phyloP scores from a whole-genome alignment of 75 land plant species.

The Azolla pinnata region DNA sequence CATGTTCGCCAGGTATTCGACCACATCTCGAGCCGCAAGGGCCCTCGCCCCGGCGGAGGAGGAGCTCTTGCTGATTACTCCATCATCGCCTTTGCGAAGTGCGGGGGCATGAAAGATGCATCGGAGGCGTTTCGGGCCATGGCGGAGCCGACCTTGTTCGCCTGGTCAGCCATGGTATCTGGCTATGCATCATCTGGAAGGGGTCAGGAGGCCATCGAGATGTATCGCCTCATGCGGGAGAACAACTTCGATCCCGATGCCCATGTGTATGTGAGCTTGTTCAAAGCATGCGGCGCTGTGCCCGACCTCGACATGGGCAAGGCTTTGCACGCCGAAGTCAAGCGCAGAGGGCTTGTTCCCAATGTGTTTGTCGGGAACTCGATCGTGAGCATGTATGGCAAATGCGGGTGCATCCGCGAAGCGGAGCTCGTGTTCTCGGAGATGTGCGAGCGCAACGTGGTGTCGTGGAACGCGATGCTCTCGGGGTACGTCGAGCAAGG shows the following conservation, averaged over 20 bases:
- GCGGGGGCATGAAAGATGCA: too few relatives aligned
- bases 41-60: too few relatives aligned
- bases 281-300: not conserved
- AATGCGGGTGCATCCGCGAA: conserved; percentile 9
- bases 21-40: too few relatives aligned
- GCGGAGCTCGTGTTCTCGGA: conserved; percentile 27
- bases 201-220: conserved; percentile 24
- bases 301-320: not conserved
- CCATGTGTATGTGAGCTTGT: not conserved
- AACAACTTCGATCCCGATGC: conserved; percentile 20
- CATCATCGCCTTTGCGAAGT: too few relatives aligned
- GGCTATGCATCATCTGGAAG: conserved; percentile 29
- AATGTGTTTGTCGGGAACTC: not conserved
- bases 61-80: too few relatives aligned
- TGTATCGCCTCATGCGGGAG: conserved; percentile 28
- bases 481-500: conserved; percentile 19
- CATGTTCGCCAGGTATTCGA: too few relatives aligned
- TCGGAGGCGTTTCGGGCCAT: too few relatives aligned
- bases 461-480: conserved; percentile 40
- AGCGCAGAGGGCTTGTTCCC: not conserved
- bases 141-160: too few relatives aligned
- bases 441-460: conserved; percentile 22
- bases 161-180: conserved; percentile 37
- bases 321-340: not conserved
- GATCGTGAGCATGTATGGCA: conserved; percentile 8